Percentiles rank a stretch among this genome's conserved stretches.
Conservation (phyloP, 352 stramenopile genomes). For the Pythium apleroticum region DNA sequence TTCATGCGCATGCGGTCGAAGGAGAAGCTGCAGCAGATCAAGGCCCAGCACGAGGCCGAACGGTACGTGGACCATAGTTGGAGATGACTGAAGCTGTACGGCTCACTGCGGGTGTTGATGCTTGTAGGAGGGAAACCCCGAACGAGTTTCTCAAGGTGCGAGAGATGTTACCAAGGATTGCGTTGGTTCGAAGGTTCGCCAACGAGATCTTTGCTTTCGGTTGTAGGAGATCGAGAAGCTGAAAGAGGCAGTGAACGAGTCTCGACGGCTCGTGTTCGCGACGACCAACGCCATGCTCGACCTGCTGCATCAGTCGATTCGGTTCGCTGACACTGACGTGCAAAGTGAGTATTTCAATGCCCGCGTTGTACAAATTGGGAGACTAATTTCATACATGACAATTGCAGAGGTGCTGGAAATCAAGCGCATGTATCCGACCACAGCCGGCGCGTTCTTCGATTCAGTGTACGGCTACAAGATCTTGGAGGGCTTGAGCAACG, state of each 20-base stretch:
- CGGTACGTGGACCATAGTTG: neutral
- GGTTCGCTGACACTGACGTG: conserved; percentile 51
- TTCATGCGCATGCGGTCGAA: conserved; percentile 54
- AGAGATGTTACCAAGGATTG: neutral
- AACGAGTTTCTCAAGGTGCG: conserved; percentile 27
- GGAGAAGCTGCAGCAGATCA: conserved; percentile 54
- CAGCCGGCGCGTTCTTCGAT: conserved; percentile 56
- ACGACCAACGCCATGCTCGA: conserved; percentile 62
- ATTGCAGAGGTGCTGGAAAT: conserved; percentile 54
- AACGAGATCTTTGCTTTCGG: neutral
- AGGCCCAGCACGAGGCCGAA: conserved; percentile 50
- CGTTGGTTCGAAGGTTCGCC: too few relatives aligned
- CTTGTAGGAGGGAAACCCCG: conserved; percentile 21
- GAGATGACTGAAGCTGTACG: neutral
- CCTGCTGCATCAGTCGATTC: conserved; percentile 56
- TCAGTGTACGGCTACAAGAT: conserved; percentile 53
- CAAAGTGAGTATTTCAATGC: conserved; percentile 35
- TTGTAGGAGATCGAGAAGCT: conserved; percentile 52
- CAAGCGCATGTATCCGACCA: conserved; percentile 60
- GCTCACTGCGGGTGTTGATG: neutral
- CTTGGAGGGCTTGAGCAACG: conserved; percentile 55
- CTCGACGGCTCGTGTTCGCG: conserved; percentile 54
- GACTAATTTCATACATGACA: neutral
- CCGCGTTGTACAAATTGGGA: neutral
- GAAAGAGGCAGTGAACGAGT: conserved; percentile 54